Base-by-base conservation (phyloP, 2,329 filamentous ascomycete species). In the Penicillium aurantiogriseum region DNA sequence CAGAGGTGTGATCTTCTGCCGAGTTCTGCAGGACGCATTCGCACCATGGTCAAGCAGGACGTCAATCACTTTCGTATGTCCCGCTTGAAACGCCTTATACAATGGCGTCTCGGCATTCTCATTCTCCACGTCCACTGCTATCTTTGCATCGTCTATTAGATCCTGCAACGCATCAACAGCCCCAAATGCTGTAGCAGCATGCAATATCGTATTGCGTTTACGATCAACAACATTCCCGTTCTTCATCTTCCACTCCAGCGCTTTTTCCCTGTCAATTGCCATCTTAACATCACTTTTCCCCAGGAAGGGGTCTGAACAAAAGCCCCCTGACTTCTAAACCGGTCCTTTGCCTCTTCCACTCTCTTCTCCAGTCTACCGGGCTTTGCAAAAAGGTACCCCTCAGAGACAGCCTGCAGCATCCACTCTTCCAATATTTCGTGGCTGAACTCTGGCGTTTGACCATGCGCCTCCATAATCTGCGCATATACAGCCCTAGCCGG, bases 81-180 rank as follows among this genome's bases (percentile, higher is more conserved):
- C 68, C 5, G 67, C 68, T 46, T 70, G 67, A 29, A 61, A 69
- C 9, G 68, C 68, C 35, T 67, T 69, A 49, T 69, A 69, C 8
- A 70, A 52, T 15, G 67, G 62, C 8, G 68, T 69, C 36, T 70
- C 67, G 5, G 44, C 54, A 51, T 69, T 67, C 15, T 69, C 65
- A 46, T 69, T 69, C 38, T 62, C 40, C n/a, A 62, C 49, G 43
- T 70, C 51, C 2, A 66, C 55, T 23, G 56, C n/a, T 10, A 65
- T 43, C 1, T 56, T 39, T 13, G 39, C 19, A 42, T 42, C 49
- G 13, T 68, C 59, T 11, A 70, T 40, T 13, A 69, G 51, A 4
- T 15, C 33, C 33, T 54, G 48, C 9, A 69, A 55, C 4, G 56
- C 45, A 8, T 62, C 59, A 5, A 63, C 21, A 1, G 45, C 36